These are phyloP conservation scores for Leptodontidium sp. DNA, from an alignment of 2,329 filamentous ascomycete species.

Conservation along the genomic window DNA sequence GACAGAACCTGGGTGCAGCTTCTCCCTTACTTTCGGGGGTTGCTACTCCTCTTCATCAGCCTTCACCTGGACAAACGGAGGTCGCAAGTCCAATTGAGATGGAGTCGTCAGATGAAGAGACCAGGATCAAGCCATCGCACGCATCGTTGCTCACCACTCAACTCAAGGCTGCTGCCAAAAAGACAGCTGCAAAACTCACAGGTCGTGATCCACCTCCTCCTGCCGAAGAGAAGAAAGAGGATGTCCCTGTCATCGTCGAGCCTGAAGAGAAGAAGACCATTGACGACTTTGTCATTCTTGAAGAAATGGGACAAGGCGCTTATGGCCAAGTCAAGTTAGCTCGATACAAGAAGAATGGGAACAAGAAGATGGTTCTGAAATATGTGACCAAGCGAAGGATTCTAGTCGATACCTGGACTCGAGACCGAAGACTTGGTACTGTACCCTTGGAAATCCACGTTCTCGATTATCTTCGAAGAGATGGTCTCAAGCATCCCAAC, in stretches of 20 bases:
- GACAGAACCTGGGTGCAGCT: slow-evolving; percentile 65
- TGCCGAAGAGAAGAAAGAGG: slow-evolving; percentile 46
- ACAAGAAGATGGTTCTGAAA: slow-evolving; percentile 91
- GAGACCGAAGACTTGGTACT: slow-evolving; percentile 89
- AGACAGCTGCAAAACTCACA: slow-evolving; percentile 61
- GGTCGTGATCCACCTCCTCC: slow-evolving; percentile 49
- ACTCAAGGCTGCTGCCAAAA: slow-evolving; percentile 64
- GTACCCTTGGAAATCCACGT: slow-evolving; percentile 98
- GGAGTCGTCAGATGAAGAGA: slow-evolving; percentile 60
- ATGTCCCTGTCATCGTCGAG: slow-evolving; percentile 47
- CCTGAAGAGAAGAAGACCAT: slow-evolving; percentile 79
- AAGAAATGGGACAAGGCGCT: slow-evolving; percentile 98
- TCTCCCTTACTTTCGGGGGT: slow-evolving; percentile 70
- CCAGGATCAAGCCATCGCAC: slow-evolving; percentile 51
- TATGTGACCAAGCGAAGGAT: slow-evolving; percentile 98
- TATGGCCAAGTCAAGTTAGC: slow-evolving; percentile 98
- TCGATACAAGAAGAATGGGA: slow-evolving; percentile 77
- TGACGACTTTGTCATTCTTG: slow-evolving; percentile 87
- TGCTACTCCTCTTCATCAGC: slow-evolving; percentile 78
- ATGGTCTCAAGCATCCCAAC: slow-evolving; percentile 71
- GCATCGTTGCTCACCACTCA: slow-evolving; percentile 62
- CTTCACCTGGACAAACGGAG: slow-evolving; percentile 76
- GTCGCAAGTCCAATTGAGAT: slow-evolving; percentile 65
- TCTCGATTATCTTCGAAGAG: slow-evolving; percentile 86
- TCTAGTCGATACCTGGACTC: slow-evolving; percentile 97